Evolutionary conservation across 2,329 filamentous ascomycete species (phyloP), one percentile per base, ranked within the genome.

Genomic region (Ascochyta pisi): DNA sequence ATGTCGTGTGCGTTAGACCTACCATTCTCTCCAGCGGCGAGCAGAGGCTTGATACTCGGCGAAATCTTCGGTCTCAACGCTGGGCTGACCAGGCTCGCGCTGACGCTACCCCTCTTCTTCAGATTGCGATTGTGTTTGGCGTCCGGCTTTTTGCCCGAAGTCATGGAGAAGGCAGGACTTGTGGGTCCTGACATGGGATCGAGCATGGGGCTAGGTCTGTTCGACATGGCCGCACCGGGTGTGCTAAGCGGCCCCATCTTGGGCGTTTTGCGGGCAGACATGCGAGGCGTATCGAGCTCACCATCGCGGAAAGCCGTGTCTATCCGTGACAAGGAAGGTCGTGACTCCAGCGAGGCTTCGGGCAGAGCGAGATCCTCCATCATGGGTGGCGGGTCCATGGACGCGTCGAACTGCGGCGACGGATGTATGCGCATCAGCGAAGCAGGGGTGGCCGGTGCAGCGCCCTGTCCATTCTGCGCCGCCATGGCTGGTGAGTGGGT

Each of bases 31-130:
- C 84, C 84, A 65, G 84, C 88, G 19, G 92, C 92, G 42, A 97
- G 83, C 22, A 97, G 77, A 9, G 95, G 94, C 73, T 96, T 96
- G 74, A 99, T 96, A 73, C 87, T 96, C 3, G 94, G 95, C 24
- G 93, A 97, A 59, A 98, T 97, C 73, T 86, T 90, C 2, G 95
- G 95, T 26, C 91, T 82, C 33, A 98, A 77, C 15, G 94, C 93
- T 6, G 95, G 94, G 38, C 92, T 96, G 9, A 89, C 86, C n/a
- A 93, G 87, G 6, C 88, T 84, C 27, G 71, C 68, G 56, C 69
- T 68, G 24, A 87, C 81, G 65, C 90, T 93, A 19, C 87, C 83
- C 8, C 75, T 72, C 65, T 78, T 82, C 57, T 76, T 76, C 12
- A 63, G 65, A 57, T 63, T 68, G 31, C 71, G 69, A 19, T 59